phyloP scores from a whole-genome alignment of 2,329 filamentous ascomycete genomes.

The Colletotrichum musae region DNA sequence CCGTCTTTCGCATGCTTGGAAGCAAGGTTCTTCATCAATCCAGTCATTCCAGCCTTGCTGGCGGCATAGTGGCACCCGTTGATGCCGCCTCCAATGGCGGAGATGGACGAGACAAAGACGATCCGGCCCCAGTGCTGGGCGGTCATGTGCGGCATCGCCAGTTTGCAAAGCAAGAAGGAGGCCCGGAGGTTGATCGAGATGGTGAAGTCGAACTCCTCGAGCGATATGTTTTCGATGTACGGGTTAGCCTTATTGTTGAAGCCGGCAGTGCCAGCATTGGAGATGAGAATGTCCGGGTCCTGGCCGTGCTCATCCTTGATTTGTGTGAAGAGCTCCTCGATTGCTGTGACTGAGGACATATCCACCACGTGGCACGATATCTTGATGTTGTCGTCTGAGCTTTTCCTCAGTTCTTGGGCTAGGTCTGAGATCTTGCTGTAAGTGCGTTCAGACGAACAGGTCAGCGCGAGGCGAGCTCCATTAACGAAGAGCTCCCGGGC shows the following conservation, averaged over 20 bases:
- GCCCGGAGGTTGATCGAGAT: conserved; percentile 74
- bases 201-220: conserved; percentile 76
- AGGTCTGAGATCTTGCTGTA: conserved; percentile 27
- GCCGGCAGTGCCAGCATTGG: conserved; percentile 69
- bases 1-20: conserved; percentile 71
- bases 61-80: conserved; percentile 75
- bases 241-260: conserved; percentile 72
- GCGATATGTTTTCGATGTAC: conserved; percentile 69
- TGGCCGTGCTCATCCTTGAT: conserved; percentile 67
- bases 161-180: conserved; percentile 73
- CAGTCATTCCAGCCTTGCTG: conserved; percentile 73
- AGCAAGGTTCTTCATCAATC: conserved; percentile 76
- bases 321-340: conserved; percentile 67
- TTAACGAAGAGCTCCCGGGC: conserved; percentile 67
- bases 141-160: conserved; percentile 73
- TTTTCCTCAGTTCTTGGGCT: conserved; percentile 1
- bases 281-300: conserved; percentile 74
- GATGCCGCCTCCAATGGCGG: conserved; percentile 73
- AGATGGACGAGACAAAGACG: conserved; percentile 75
- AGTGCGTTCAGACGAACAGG: conserved; percentile 56
- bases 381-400: not conserved
- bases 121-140: conserved; percentile 73
- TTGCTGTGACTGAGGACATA: conserved; percentile 66
- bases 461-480: conserved; percentile 70
- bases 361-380: conserved; percentile 72